phyloP scores from a whole-genome alignment of 495 filamentous ascomycete genomes.

The Eremomyces bilateralis region DNA sequence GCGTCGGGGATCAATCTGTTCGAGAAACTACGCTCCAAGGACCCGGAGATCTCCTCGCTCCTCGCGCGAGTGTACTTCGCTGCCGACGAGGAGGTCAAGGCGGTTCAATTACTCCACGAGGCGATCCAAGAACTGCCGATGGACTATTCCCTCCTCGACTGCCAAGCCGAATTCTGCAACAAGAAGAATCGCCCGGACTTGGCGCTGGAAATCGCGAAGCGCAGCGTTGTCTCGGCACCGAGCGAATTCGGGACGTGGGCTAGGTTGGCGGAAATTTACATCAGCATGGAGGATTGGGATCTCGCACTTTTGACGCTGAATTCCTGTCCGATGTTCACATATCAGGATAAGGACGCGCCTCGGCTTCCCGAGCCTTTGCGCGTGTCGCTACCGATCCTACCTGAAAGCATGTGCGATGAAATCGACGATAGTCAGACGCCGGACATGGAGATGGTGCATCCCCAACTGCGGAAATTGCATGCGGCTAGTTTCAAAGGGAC shows the following conservation, averaged over 20 bases:
- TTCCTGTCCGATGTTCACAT: conserved; percentile 98
- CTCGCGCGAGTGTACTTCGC: conserved; percentile 74
- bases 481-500: conserved; percentile 81
- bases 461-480: conserved; percentile 65
- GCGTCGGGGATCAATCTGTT: conserved; percentile 95
- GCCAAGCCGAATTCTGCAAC: conserved; percentile 81
- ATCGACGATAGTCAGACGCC: conserved; percentile 47
- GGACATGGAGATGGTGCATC: conserved; percentile 63
- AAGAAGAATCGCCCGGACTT: conserved; percentile 68
- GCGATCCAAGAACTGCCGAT: conserved; percentile 78
- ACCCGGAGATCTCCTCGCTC: conserved; percentile 83
- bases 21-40: conserved; percentile 76
- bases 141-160: conserved; percentile 86
- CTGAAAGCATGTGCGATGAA: conserved; percentile 84
- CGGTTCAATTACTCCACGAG: conserved; percentile 69
- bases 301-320: conserved; percentile 85
- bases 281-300: conserved; percentile 84
- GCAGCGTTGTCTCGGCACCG: conserved; percentile 79
- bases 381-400: conserved; percentile 64
- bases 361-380: conserved; percentile 78
- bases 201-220: conserved; percentile 81
- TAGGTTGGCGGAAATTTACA: conserved; percentile 75
- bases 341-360: conserved; percentile 91
- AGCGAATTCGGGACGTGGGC: conserved; percentile 98
- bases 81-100: conserved; percentile 90